Base-by-base conservation (phyloP, 2,329 filamentous ascomycete species). In the Stachybotrys chartarum region DNA sequence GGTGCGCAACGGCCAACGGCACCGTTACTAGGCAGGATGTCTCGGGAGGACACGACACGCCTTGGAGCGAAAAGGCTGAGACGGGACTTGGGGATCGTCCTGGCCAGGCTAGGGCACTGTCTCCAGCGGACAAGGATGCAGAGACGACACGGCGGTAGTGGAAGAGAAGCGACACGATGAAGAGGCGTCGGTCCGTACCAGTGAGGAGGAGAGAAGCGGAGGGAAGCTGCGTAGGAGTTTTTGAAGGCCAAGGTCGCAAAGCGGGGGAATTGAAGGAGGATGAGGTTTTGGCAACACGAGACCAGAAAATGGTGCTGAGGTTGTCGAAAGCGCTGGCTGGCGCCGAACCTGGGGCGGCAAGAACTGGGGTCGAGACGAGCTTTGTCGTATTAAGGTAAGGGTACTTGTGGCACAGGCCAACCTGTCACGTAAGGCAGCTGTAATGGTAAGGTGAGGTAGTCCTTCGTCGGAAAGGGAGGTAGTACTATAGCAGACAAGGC, bases 211-310 rank as follows among this genome's bases (percentile, higher is more conserved):
- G 12, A 35, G 30, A 50, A 30, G 48, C n/a, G 48, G 10, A n/a
- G 48, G 24, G 24, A 50, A 7, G 24, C 11, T 12, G 47, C 30
- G 18, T 30, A 50, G 47, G 47, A 50, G 2, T 17, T 50, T 50
- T 17, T 18, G 18, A 24, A 50, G 7, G 47, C 12, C 47, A 12
- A 50, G n/a, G 24, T 44, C 30, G 32, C 50, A 52, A 52, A 44
- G 50, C 30, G 31, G 32, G 35, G 50, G 50, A 44, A 32, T 16
- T 12, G 30, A 44, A 16, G 32, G 50, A 24, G 35, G 35, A 44
- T n/a, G 35, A 52, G n/a, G 30, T 17, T 52, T 44, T 44, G 50
- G 32, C 50, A 32, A 52, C 50, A 52, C 50, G 50, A 52, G 49
- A 51, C 49, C 49, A 52, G 50, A 7, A 24, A 17, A 11, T 39